Base-by-base conservation (phyloP, 2,329 filamentous ascomycete genomes). In the Xylaria polymorpha region DNA sequence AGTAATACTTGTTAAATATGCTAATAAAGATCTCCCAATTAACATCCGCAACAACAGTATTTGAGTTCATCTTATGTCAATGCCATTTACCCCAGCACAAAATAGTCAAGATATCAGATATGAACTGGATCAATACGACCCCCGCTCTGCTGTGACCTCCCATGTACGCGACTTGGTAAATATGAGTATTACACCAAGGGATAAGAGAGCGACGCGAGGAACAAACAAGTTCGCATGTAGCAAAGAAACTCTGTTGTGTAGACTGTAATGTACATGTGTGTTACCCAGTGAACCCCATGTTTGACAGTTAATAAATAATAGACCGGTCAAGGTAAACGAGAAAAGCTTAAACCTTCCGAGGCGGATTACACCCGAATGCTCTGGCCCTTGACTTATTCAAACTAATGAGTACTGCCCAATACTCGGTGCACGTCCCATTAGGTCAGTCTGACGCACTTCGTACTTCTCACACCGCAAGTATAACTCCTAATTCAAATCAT, bases 231-330 rank as follows among this genome's bases (percentile, higher is more conserved):
- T 50, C 12, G 25, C 25, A 25, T 15, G 3, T n/a, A 18, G 35
- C 6, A 62, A 69, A 4, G 9, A 63, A 61, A 56, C 48, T 56
- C 59, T 57, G 64, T 69, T 63, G 59, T 35, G 35, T 61, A 61
- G 56, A 69, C 58, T 37, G 43, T 69, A 69, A 58, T 69, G 41
- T 69, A 71, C 69, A 71, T 55, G 14, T 55, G 35, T 53, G 51
- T 61, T 46, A 43, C 39, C 66, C 12, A 56, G 46, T 71, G 58
- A 43, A 29, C 9, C 55, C 55, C 29, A 12, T 63, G 10, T n/a
- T 41, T 50, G 14, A n/a, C 9, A 29, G 55, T 56, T 20, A 20
- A 29, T 18, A n/a, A 41, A 43, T 43, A 32, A 43, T 59, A 61
- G 39, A 61, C 44, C 37, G 48, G 37, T 18, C 57, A 58, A 69